A percentile compares a stretch with the other conserved stretches of the same genome.
These are phyloP conservation scores for Stylosanthes scabra DNA, from an alignment of 331 rosid species.

Conservation along the genomic window DNA sequence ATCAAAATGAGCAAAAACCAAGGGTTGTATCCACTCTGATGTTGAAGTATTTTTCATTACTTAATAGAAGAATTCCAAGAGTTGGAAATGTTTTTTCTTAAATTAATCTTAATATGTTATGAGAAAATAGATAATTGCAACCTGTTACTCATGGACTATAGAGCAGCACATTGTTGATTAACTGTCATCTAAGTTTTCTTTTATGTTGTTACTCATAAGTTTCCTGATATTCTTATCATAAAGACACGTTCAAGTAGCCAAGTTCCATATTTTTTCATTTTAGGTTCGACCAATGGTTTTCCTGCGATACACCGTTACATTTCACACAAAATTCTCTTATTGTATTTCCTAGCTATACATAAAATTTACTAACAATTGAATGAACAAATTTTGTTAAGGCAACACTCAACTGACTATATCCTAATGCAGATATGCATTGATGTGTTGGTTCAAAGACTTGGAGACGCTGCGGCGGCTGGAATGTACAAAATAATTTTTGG, in stretches of 20 bases:
- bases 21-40: conserved; percentile 31
- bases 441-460: conserved; percentile 92
- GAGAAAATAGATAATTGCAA: conserved; percentile 13
- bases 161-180: conserved; percentile 13
- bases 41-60: conserved; percentile 12
- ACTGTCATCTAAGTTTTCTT: neutral
- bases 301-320: conserved; percentile 12
- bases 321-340: neutral
- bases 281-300: conserved; percentile 22
- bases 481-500: conserved; percentile 83
- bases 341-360: conserved; percentile 26
- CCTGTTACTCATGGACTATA: neutral
- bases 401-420: conserved; percentile 22
- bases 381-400: neutral
- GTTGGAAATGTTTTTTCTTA: conserved; percentile 11
- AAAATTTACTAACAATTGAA: neutral
- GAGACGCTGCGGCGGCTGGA: conserved; percentile 99
- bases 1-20: no score
- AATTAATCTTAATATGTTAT: conserved; percentile 6
- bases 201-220: no score
- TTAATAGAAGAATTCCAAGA: conserved; percentile 16
- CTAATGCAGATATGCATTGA: conserved; percentile 85
- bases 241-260: conserved; percentile 5
- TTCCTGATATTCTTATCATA: conserved; percentile 18
- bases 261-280: conserved; percentile 16